Evolutionary conservation across 495 filamentous ascomycete species (phyloP), one percentile per base, ranked within the genome.

Genomic region (Lentithecium fluviatile): DNA sequence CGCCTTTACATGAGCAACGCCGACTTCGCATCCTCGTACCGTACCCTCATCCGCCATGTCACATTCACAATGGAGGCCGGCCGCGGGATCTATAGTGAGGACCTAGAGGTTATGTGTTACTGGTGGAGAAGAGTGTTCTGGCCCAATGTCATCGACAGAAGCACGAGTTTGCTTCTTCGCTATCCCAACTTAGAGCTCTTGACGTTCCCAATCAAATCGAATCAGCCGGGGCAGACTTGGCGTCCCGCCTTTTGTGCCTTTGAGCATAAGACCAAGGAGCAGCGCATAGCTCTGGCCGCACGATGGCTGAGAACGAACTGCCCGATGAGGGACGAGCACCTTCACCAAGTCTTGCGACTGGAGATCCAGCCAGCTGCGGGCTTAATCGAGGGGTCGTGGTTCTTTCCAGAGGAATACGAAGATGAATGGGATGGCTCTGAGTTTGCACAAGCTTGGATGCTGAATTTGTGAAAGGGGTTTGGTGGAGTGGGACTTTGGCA

Each of bases 231-330:
- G 8, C 10, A 25, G 32, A 62, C 51, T 5, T 62, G 59, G 59
- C 15, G 79, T 6, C 83, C 85, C 68, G 96, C 93, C 7, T 92
- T 77, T 24, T 83, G 84, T 17, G 89, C 85, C 50, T 86, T 82
- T 0, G 91, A 90, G 26, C 91, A 91, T 62, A 98, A 97, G 48
- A 96, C 77, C 69, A 96, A 50, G 15, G 59, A 62, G 24, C 51
- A 56, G 51, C 59, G 59, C 15, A 45, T 62, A 12, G 5, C 21
- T 23, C 21, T 56, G 20, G 59, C 59, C 19, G 52, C 24, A 26
- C 21, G 20, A 6, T 62, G 59, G 59, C 10, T 62, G 45, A 49
- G 17, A 25, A n/a, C 11, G 1, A 49, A 51, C 11, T 62, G 51
- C 36, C 45, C 52, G 0, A 49, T 62, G 8, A 12, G 36, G 23